Evolutionary conservation across 2,329 filamentous ascomycete species (phyloP), one percentile per base, ranked within the genome.

Genomic region (Gliomastix tumulicola): DNA sequence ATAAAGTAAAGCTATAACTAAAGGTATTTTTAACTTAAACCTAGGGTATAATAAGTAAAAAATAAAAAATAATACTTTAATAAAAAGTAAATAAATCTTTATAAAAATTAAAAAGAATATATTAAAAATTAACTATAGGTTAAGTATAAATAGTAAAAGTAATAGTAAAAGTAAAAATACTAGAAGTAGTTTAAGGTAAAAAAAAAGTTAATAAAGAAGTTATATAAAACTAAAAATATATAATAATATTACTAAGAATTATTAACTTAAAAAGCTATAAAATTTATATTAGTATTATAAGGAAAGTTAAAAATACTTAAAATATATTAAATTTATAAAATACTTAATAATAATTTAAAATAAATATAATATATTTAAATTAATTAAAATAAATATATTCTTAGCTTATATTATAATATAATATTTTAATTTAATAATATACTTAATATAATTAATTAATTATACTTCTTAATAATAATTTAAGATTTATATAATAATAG

Each of bases 401-500:
- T 18, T 23, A 35, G 25, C 13, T 16, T 22, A 35, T 11, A 12
- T 12, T 8, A 25, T 23, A 35, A n/a, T 25, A 25, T 9, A 9
- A 25, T 15, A 23, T 22, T 8, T 9, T 11, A n/a, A 35, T 12
- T 25, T 23, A 35, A 35, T 17, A 22, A 23, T 23, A 35, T 10
- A 12, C 19, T 35, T 15, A 16, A 35, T 21, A 15, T 35, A 22
- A 16, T 35, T 17, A 35, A 15, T 22, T 9, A 27, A 8, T 23
- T 22, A 10, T 35, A 35, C 12, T 22, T 17, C 23, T 17, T 25
- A 25, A 25, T 23, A 13, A n/a, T 35, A 7, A n/a, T 15, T 23
- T 35, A 23, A 27, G 16, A 15, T 13, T 35, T 23, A 35, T 35
- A 31, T 12, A n/a, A n/a, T n/a, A n/a, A n/a, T n/a, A n/a, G n/a